These are phyloP conservation scores for Penicillium fuscoglaucum DNA, from an alignment of 2,329 filamentous ascomycete species.

Conservation along the genomic window DNA sequence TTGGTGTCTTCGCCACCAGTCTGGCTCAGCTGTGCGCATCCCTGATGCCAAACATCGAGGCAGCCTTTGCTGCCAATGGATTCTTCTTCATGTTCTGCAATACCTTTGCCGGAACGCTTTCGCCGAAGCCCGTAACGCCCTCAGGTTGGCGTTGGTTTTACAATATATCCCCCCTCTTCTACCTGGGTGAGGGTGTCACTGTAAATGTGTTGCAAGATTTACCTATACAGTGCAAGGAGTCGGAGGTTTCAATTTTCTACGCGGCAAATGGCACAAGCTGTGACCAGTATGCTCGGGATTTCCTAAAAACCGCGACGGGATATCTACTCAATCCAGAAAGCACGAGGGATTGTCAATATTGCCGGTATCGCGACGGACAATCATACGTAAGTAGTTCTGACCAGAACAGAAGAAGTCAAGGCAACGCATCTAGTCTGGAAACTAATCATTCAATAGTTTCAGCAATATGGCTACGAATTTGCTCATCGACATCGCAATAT, in stretches of 20 bases:
- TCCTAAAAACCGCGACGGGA: background rate
- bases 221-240: background rate
- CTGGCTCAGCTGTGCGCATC: background rate
- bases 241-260: background rate
- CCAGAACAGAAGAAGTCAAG: background rate
- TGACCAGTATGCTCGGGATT: background rate
- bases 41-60: background rate
- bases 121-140: background rate
- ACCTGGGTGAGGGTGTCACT: background rate
- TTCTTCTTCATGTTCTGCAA: background rate
- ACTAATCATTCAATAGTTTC: background rate
- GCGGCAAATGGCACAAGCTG: background rate
- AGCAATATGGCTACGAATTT: background rate
- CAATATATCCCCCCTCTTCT: background rate
- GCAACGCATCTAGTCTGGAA: background rate
- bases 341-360: background rate
- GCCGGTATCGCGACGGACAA: background rate
- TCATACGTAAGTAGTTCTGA: background rate
- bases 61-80: background rate
- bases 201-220: background rate
- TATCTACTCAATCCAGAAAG: background rate
- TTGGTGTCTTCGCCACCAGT: background rate
- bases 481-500: background rate
- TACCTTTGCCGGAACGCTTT: background rate
- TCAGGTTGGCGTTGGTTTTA: background rate